Conservation (phyloP, 2,329 filamentous ascomycete species). For the Exophiala dermatitidis region DNA sequence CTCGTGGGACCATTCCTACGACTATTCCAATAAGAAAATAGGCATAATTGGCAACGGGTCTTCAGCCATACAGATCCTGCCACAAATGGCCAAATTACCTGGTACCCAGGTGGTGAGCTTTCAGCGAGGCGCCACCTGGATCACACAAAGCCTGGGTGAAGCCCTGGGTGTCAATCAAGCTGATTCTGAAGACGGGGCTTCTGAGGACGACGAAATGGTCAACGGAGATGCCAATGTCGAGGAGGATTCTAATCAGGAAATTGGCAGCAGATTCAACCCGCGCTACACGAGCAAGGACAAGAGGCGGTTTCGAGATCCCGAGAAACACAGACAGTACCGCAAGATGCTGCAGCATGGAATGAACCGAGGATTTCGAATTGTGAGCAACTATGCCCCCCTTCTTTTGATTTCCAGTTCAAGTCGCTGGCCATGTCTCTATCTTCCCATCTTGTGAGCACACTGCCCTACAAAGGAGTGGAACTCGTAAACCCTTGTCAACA, state of each 20-base stretch:
- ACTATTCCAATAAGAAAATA: constrained; percentile 28
- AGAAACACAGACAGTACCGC: constrained; percentile 32
- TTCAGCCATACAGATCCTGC: constrained; percentile 37
- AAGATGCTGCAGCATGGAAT: constrained; percentile 30
- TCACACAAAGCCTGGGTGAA: constrained; percentile 29
- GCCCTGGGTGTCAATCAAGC: constrained; percentile 23
- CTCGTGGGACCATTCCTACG: constrained; percentile 27
- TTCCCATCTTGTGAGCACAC: neutral
- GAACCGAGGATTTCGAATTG: constrained; percentile 21
- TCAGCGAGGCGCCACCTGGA: constrained; percentile 31
- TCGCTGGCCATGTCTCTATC: neutral
- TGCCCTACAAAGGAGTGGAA: too few species aligned
- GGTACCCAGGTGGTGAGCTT: constrained; percentile 30
- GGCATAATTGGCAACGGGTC: constrained; percentile 31
- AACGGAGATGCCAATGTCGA: constrained; percentile 16
- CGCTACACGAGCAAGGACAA: constrained; percentile 30
- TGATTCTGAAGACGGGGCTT: constrained; percentile 8
- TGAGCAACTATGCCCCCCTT: neutral
- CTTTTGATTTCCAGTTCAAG: neutral
- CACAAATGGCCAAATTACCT: constrained; percentile 22
- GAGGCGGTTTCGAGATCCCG: constrained; percentile 27
- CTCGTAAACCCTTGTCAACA: too few species aligned
- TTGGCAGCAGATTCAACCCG: constrained; percentile 25
- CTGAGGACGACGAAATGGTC: constrained; percentile 14
- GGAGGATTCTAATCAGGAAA: constrained; percentile 15